A percentile compares a stretch with the other conserved stretches of the same genome.
phyloP scores from a whole-genome alignment of 306 rosid species.

The Castanopsis chinensis region DNA sequence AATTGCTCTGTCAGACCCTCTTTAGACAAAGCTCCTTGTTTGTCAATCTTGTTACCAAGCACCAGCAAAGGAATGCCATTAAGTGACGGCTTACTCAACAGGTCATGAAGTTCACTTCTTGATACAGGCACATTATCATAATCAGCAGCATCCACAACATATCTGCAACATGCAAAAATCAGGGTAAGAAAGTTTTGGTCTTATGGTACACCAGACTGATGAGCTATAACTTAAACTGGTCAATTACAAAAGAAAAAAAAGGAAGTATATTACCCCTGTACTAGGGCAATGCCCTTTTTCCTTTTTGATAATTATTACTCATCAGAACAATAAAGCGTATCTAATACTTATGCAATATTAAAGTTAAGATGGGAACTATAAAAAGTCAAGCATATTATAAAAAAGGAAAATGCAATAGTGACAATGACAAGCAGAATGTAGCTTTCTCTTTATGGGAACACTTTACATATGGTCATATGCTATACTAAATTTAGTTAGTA shows the following conservation, averaged over 20 bases:
- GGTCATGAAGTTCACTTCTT: slow-evolving; percentile 62
- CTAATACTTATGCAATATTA: no score
- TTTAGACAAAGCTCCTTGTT: slow-evolving; percentile 51
- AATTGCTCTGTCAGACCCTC: slow-evolving; percentile 52
- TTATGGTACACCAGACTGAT: not conserved
- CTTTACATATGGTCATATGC: no score
- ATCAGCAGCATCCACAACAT: slow-evolving; percentile 73
- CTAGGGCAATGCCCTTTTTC: not conserved
- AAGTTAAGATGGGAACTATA: no score
- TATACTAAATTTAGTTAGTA: no score
- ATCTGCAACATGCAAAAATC: slow-evolving; percentile 36
- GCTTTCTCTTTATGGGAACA: no score
- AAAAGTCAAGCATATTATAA: no score
- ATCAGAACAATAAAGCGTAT: not conserved
- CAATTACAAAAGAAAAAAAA: not conserved
- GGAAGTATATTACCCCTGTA: not conserved
- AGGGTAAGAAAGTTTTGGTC: not conserved
- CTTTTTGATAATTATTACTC: not conserved
- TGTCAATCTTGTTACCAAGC: slow-evolving; percentile 65
- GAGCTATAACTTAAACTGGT: not conserved
- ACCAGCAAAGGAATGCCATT: slow-evolving; percentile 58
- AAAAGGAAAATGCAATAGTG: no score
- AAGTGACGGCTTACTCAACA: slow-evolving; percentile 58
- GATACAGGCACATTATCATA: slow-evolving; percentile 47
- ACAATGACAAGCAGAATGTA: no score